Conservation (phyloP, 257 asterid genomes). For the Ballota nigra region DNA sequence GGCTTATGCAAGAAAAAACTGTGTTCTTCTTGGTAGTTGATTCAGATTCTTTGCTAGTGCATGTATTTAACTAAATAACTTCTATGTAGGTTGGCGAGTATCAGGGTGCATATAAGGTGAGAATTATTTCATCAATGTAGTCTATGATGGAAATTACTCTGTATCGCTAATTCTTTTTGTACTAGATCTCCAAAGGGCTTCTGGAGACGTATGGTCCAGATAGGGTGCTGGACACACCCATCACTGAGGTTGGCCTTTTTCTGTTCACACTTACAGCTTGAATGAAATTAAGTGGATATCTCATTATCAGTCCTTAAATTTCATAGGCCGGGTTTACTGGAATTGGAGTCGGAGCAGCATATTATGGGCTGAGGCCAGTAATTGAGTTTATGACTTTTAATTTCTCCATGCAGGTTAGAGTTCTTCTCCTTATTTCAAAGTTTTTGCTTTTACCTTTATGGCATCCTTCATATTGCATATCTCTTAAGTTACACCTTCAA, state of each 20-base stretch:
- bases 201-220: conserved; percentile 84
- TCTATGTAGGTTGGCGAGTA: conserved; percentile 76
- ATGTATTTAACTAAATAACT: conserved; percentile 11
- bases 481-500: not conserved
- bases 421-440: conserved; percentile 8
- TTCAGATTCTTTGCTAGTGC: not conserved
- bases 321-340: conserved; percentile 84
- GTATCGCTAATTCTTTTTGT: not conserved
- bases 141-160: not conserved
- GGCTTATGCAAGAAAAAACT: not conserved
- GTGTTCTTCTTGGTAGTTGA: not conserved
- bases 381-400: conserved; percentile 85
- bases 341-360: conserved; percentile 88
- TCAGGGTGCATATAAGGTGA: conserved; percentile 94
- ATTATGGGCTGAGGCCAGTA: conserved; percentile 72
- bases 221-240: conserved; percentile 80
- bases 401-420: conserved; percentile 82
- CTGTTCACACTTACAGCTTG: not conserved
- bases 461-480: not conserved
- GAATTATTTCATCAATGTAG: conserved; percentile 11
- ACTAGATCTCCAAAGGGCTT: conserved; percentile 75
- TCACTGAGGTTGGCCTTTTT: conserved; percentile 64
- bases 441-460: not conserved
- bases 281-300: not conserved
- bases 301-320: conserved; percentile 3